Conservation (phyloP, 2,329 filamentous ascomycete species). For the Zymoseptoria crescenta region DNA sequence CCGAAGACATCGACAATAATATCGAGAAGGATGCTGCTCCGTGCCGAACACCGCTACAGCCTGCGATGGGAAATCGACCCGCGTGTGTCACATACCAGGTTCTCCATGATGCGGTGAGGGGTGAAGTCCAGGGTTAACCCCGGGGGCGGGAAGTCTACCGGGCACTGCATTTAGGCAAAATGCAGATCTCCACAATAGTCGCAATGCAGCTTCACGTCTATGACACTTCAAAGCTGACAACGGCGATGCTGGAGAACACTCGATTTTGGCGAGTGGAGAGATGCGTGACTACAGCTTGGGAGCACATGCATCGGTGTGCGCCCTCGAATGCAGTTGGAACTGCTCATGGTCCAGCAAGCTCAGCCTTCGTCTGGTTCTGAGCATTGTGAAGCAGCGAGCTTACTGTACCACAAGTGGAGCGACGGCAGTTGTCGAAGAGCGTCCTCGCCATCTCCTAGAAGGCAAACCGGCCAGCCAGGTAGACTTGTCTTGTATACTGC, state of each 20-base stretch:
- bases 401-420: not conserved
- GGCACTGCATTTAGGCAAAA: not conserved
- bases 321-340: not conserved
- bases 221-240: not conserved
- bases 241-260: not conserved
- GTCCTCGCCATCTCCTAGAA: not conserved
- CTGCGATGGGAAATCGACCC: not conserved
- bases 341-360: not conserved
- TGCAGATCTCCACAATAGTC: not conserved
- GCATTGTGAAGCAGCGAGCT: not conserved
- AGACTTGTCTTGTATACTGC: not conserved
- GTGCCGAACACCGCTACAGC: not conserved
- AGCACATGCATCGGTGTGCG: not conserved
- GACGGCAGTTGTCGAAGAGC: not conserved
- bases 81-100: not conserved
- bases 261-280: not conserved
- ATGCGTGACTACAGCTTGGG: not conserved
- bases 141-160: not conserved
- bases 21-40: not conserved
- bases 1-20: not conserved
- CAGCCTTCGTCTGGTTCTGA: not conserved
- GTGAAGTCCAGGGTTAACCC: not conserved
- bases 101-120: not conserved
- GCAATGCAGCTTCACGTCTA: no score
- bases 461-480: not conserved